phyloP scores from a whole-genome alignment of 2,329 filamentous ascomycete genomes.

The Cercospora sesami region DNA sequence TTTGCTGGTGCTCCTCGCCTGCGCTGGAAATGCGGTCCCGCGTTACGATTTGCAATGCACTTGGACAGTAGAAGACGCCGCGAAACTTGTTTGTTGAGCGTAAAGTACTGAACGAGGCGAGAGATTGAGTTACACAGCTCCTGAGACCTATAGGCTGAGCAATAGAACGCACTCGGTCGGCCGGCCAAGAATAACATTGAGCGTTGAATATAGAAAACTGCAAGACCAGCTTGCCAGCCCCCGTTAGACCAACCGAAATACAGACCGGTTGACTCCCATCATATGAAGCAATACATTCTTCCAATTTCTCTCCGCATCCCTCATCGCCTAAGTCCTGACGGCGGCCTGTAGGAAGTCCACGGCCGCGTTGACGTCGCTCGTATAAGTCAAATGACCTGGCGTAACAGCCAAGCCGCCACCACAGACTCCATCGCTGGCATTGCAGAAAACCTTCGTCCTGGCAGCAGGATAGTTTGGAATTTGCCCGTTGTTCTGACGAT shows the following conservation, averaged over 20 bases:
- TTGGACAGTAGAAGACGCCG: too few species aligned
- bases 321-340: not conserved
- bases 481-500: conserved; percentile 40
- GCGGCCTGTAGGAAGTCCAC: conserved; percentile 18
- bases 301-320: not conserved
- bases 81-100: too few species aligned
- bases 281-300: not conserved
- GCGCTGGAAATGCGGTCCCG: not conserved
- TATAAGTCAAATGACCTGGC: conserved; percentile 39
- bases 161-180: not conserved
- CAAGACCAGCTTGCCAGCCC: not conserved
- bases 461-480: conserved; percentile 40
- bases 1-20: not conserved
- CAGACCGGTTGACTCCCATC: not conserved
- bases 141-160: not conserved
- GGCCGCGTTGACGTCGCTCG: conserved; percentile 19
- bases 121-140: not conserved
- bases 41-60: too few species aligned
- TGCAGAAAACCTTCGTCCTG: conserved; percentile 42
- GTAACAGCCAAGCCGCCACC: conserved; percentile 39
- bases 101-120: not conserved
- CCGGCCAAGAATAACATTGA: not conserved
- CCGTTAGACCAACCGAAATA: not conserved
- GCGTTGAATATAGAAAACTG: not conserved
- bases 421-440: conserved; percentile 40